Conservation (phyloP, 2,329 filamentous ascomycete genomes). For the Leptographium procerum region DNA sequence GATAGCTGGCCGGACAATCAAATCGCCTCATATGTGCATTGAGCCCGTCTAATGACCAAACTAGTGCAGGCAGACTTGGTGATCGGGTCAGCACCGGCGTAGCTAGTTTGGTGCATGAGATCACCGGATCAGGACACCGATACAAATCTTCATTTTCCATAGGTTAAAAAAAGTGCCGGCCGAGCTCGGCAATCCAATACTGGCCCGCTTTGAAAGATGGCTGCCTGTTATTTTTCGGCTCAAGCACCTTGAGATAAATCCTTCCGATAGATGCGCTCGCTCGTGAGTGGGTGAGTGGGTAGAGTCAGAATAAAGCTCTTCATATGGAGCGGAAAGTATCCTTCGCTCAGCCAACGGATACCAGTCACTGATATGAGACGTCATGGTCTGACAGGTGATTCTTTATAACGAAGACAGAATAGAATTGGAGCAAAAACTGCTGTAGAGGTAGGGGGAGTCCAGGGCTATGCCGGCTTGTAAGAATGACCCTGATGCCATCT, state of each 20-base stretch:
- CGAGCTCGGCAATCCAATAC: neutral
- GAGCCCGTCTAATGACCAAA: neutral
- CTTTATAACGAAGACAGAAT: too few species aligned
- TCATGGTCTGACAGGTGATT: too few species aligned
- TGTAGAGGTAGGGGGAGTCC: too few species aligned
- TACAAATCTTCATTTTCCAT: neutral
- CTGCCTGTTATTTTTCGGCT: neutral
- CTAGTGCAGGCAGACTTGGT: neutral
- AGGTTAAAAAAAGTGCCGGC: neutral
- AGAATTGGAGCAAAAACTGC: too few species aligned
- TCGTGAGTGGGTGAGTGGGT: neutral
- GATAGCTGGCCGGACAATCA: neutral
- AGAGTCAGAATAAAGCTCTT: too few species aligned
- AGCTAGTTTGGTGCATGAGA: neutral
- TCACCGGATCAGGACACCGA: neutral
- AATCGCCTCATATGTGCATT: neutral
- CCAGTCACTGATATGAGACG: too few species aligned
- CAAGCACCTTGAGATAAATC: neutral
- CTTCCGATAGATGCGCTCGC: neutral
- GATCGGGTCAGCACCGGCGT: neutral
- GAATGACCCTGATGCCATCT: too few species aligned
- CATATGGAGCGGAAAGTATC: too few species aligned
- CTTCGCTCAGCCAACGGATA: too few species aligned
- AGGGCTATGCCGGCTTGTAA: too few species aligned
- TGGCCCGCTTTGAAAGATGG: neutral